Conservation (phyloP, 2,329 filamentous ascomycete species). For the Sclerotinia sclerotiorum region DNA sequence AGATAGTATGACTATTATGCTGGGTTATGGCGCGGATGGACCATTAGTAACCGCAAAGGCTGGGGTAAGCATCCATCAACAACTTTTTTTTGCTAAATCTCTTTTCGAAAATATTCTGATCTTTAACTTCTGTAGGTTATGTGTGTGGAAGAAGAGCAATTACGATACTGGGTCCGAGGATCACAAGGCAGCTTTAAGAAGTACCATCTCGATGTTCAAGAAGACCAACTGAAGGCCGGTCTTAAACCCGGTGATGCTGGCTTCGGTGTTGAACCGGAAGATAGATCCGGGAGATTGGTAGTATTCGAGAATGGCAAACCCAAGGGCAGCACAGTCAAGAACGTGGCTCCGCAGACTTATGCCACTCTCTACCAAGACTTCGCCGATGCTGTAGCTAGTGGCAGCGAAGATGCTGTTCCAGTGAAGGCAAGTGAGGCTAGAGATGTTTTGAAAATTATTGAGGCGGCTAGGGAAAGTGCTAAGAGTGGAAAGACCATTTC, state of each 20-base stretch:
- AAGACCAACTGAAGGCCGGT: constrained; percentile 69
- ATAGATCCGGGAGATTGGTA: constrained; percentile 59
- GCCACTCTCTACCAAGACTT: constrained; percentile 62
- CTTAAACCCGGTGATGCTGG: constrained; percentile 58
- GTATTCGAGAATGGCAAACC: constrained; percentile 51
- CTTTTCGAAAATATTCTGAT: not conserved
- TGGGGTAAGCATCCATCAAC: constrained; percentile 42
- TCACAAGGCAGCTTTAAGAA: constrained; percentile 75
- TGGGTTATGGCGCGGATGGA: constrained; percentile 60
- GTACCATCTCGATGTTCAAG: constrained; percentile 68
- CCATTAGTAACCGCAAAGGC: constrained; percentile 69
- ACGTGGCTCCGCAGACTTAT: constrained; percentile 66
- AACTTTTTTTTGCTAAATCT: not conserved
- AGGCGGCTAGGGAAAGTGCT: constrained; percentile 55
- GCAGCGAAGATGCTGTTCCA: constrained; percentile 52
- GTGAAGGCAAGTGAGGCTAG: constrained; percentile 54
- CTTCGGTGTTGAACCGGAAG: constrained; percentile 64
- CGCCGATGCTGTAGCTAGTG: constrained; percentile 49
- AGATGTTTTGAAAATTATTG: constrained; percentile 56
- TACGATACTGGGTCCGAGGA: constrained; percentile 75
- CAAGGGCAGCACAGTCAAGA: constrained; percentile 51
- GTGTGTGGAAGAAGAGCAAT: constrained; percentile 66
- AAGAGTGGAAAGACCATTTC: constrained; percentile 44
- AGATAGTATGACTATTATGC: constrained; percentile 61
- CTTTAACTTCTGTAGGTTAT: constrained; percentile 46